phyloP scores from a whole-genome alignment of 345 rosid species.

The Adansonia digitata region DNA sequence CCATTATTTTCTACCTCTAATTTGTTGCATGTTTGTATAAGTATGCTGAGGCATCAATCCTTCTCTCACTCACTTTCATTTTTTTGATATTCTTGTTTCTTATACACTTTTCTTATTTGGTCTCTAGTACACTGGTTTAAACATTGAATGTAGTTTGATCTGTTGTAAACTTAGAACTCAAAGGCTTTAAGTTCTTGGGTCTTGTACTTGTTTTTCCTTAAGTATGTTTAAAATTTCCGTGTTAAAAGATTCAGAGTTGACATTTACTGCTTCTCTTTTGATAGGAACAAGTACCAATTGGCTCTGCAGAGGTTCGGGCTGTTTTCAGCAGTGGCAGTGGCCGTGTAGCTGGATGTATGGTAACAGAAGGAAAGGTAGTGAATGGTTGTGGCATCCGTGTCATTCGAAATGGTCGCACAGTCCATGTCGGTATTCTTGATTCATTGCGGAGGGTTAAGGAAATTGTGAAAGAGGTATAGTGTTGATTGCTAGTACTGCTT shows the following conservation, averaged over 20 bases:
- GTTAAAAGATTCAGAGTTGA: slow-evolving; percentile 12
- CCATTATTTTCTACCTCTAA: neutral
- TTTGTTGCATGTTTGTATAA: neutral
- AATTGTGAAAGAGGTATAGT: slow-evolving; percentile 79
- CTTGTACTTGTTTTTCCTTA: neutral
- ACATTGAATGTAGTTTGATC: slow-evolving; percentile 1
- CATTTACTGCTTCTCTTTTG: slow-evolving; percentile 25
- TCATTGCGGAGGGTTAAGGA: slow-evolving; percentile 91
- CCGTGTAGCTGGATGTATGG: slow-evolving; percentile 98
- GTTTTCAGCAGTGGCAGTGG: slow-evolving; percentile 96
- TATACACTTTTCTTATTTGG: neutral
- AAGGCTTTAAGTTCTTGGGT: neutral
- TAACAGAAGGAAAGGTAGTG: slow-evolving; percentile 76
- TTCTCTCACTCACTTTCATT: neutral
- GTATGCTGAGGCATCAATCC: neutral
- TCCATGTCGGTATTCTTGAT: slow-evolving; percentile 69
- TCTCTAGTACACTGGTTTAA: neutral
- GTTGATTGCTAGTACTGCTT: neutral
- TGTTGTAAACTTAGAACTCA: neutral
- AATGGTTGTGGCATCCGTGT: slow-evolving; percentile 86
- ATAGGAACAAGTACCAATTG: slow-evolving; percentile 81
- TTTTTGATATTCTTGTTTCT: neutral
- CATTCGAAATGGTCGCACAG: slow-evolving; percentile 54
- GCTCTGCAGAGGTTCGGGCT: slow-evolving; percentile 84
- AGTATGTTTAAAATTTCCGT: neutral